phyloP scores from a whole-genome alignment of 1,284 basidiomycete genomes.

The Moesziomyces sp. region DNA sequence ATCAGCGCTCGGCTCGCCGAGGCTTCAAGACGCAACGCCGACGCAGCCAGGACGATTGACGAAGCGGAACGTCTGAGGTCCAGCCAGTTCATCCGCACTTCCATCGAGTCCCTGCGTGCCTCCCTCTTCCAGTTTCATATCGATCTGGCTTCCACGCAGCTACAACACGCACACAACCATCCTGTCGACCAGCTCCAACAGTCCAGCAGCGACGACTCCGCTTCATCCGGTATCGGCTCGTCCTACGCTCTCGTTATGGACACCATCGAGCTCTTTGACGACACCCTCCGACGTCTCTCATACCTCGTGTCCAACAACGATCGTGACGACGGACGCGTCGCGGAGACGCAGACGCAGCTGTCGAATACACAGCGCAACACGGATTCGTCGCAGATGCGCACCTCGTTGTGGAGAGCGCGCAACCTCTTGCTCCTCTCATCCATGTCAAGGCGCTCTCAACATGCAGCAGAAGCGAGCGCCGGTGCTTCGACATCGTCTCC shows the following conservation, averaged over 20 bases:
- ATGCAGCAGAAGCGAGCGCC: not conserved
- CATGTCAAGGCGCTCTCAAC: constrained; percentile 13
- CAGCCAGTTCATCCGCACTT: constrained; percentile 29
- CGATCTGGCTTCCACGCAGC: constrained; percentile 28
- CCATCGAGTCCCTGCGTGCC: constrained; percentile 40
- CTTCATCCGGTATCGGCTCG: constrained; percentile 9
- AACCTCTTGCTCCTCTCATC: constrained; percentile 34
- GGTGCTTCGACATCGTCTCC: not conserved
- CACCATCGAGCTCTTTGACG: constrained; percentile 41
- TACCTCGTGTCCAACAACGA: constrained; percentile 20
- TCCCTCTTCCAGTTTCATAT: constrained; percentile 34
- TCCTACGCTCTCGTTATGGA: constrained; percentile 37
- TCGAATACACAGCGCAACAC: constrained; percentile 12
- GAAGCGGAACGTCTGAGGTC: constrained; percentile 32
- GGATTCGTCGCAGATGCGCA: constrained; percentile 24
- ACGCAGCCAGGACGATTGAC: constrained; percentile 30
- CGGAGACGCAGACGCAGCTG: not conserved
- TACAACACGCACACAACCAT: constrained; percentile 10
- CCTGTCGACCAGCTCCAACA: not conserved
- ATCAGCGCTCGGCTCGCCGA: constrained; percentile 25
- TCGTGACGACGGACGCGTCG: constrained; percentile 1
- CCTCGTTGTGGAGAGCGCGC: constrained; percentile 32
- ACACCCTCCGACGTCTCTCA: constrained; percentile 32
- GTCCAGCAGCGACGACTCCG: not conserved
- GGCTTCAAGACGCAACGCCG: constrained; percentile 31